These are phyloP conservation scores for Geranomyces variabilis DNA, from an alignment of 192 early-diverging fungal genomes.

Conservation along the genomic window DNA sequence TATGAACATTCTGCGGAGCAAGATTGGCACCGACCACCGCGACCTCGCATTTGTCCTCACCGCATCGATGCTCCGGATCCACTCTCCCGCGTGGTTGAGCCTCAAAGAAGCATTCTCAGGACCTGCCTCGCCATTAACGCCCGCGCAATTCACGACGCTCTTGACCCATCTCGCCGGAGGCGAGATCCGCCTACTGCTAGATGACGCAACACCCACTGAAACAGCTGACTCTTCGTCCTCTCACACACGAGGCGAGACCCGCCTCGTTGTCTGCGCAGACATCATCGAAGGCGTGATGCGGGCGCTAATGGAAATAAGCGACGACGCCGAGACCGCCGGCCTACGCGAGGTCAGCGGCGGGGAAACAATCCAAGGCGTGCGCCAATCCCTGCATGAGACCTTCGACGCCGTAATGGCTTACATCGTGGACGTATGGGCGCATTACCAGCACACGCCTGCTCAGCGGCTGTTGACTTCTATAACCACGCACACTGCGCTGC, in stretches of 20 bases:
- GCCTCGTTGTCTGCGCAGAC: slow-evolving; percentile 18
- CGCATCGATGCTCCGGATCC: slow-evolving; percentile 12
- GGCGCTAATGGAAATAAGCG: background rate
- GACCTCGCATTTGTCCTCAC: slow-evolving; percentile 19
- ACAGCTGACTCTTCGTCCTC: background rate
- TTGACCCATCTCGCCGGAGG: slow-evolving; percentile 26
- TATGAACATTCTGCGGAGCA: slow-evolving; percentile 22
- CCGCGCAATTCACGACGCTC: slow-evolving; percentile 15
- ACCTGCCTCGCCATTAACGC: background rate
- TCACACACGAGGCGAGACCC: background rate
- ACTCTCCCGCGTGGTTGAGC: background rate
- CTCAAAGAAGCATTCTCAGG: background rate
- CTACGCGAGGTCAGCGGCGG: background rate
- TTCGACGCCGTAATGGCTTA: slow-evolving; percentile 12
- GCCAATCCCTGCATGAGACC: slow-evolving; percentile 20
- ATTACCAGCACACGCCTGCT: background rate
- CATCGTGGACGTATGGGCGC: slow-evolving; percentile 11
- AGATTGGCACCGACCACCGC: slow-evolving; percentile 12
- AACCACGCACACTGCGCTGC: slow-evolving; percentile 13
- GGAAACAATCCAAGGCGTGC: background rate
- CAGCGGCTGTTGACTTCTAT: slow-evolving; percentile 1
- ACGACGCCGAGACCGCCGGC: background rate
- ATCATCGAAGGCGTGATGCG: slow-evolving; percentile 25
- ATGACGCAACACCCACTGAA: slow-evolving; percentile 17
- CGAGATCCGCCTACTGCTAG: slow-evolving; percentile 26